Percentiles rank a stretch among this genome's conserved stretches.
Conservation (phyloP, 2,329 filamentous ascomycete genomes). For the Arthrobotrys entomopaga region DNA sequence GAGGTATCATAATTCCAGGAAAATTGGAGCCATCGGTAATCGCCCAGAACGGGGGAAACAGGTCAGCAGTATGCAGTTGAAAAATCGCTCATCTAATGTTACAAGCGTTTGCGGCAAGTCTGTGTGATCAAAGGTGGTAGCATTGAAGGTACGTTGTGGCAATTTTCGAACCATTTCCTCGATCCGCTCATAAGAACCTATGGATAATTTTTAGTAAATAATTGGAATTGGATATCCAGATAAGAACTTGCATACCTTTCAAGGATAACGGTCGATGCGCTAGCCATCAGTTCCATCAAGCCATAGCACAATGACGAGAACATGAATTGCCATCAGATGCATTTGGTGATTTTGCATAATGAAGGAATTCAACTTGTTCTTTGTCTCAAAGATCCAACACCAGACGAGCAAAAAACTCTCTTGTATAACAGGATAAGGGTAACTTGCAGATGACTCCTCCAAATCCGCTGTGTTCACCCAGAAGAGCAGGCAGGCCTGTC, state of each 20-base stretch:
- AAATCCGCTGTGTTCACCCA: constrained; percentile 29
- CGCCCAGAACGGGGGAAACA: constrained; percentile 3
- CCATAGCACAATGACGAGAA: constrained; percentile 11
- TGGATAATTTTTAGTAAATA: background rate
- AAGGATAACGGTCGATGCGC: constrained; percentile 10
- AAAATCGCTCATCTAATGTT: constrained; percentile 15
- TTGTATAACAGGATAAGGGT: constrained; percentile 9
- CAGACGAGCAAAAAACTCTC: constrained; percentile 22
- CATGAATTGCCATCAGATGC: background rate
- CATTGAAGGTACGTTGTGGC: constrained; percentile 6
- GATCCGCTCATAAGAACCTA: constrained; percentile 18
- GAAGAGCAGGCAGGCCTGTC: background rate
- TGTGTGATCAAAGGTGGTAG: constrained; percentile 23
- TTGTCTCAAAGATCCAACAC: constrained; percentile 36
- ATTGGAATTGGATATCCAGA: background rate
- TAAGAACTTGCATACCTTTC: constrained; percentile 19
- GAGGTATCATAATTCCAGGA: constrained; percentile 46
- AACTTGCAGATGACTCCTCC: constrained; percentile 26
- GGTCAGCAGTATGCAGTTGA: constrained; percentile 25
- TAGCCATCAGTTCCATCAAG: constrained; percentile 25
- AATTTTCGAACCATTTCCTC: constrained; percentile 2
- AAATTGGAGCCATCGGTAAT: constrained; percentile 6
- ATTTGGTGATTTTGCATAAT: constrained; percentile 5
- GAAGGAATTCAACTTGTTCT: background rate
- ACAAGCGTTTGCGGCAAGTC: constrained; percentile 24